Evolutionary conservation across 345 rosid species (phyloP), one percentile per base, ranked within the genome.

Genomic region (Erodium maritimum): DNA sequence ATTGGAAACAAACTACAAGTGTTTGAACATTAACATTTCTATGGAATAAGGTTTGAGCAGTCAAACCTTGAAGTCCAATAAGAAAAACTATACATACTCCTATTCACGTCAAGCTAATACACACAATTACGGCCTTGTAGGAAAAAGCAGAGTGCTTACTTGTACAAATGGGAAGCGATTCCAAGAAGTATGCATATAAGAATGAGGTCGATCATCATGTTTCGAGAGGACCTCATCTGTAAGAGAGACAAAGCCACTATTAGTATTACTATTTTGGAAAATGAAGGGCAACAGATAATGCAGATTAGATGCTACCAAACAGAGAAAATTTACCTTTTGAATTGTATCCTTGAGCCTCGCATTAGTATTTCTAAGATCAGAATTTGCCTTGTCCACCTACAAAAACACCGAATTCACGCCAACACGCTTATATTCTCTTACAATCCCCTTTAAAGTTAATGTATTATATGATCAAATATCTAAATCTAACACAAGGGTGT

Each of bases 171-270:
- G 55, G 81, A 73, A 59, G 67, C 75, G 58, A 91, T 81, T 42
- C 98, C 88, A 45, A 88, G 77, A 64, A 91, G 67, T 18, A 91
- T 75, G 57, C 85, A 80, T 3, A 91, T 74, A 58, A 86, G 77
- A 64, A 81, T 57, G 68, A 84, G 81, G 74, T 86, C 95, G n/a
- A 91, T 75, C 76, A 79, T 82, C 78, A 88, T 75, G 76, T 91
- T 91, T 57, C 78, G 73, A 59, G 79, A 78, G 50, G 91, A 84
- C 68, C 97, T 78, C 64, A 86, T 53, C 98, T 85, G 81, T 50
- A 72, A 21, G 58, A 58, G 37, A 64, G 60, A 16, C 8, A 19
- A 34, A 54, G 57, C 19, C 21, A 52, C 22, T 51, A 33, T 55
- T 50, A 19, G 50, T 52, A 14, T 16, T 58, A 65, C 61, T 37